Evolutionary conservation across 495 filamentous ascomycete species (phyloP), one percentile per base, ranked within the genome.

Genomic region (Glutinoglossum americanum): DNA sequence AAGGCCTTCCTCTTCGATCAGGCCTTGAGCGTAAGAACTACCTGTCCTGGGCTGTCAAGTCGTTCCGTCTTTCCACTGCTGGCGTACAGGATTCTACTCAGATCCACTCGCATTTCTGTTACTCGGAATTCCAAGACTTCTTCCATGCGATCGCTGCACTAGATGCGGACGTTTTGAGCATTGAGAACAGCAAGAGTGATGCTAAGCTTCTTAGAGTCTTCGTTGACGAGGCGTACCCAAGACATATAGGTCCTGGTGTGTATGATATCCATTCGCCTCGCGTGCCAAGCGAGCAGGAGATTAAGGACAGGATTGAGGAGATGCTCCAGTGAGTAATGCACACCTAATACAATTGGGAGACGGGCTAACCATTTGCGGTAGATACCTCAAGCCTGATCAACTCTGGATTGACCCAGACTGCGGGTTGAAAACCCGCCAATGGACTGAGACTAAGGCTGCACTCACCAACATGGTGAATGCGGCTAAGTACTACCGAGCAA

Each of bases 121-220:
- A 98, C 82, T 95, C 89, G 49, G 92, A 98, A 77, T 98, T 98
- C 85, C 92, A 98, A 75, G 92, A 98, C 78, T 98, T 98, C 80
- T 98, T 98, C 85, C 86, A 97, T 71, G 90, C 92, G 72, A 98
- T 98, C 63, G 88, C 93, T 60, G 93, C 93, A 45, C 79, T 98
- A 59, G 92, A 98, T 69, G 89, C 92, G 63, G 92, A 98, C 76
- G 92, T 98, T 57, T 82, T 98, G 63, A 89, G 83, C 67, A 98
- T 98, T 66, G 92, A 98, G 83, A 97, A 97, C 85, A 89, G 84
- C 81, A 97, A 97, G 84, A 93, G 86, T 61, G 92, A 98, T 71
- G 89, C 93, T 65, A 98, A 98, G 83, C 81, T 98, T 60, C 82
- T 98, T 69, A 85, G 92, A 74, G 92, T 98, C 71, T 98, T 98